A percentile compares a stretch with the other conserved stretches of the same genome.
Conservation (phyloP, 202 grass and related monocot genomes). For the Miscanthus sacchariflorus region DNA sequence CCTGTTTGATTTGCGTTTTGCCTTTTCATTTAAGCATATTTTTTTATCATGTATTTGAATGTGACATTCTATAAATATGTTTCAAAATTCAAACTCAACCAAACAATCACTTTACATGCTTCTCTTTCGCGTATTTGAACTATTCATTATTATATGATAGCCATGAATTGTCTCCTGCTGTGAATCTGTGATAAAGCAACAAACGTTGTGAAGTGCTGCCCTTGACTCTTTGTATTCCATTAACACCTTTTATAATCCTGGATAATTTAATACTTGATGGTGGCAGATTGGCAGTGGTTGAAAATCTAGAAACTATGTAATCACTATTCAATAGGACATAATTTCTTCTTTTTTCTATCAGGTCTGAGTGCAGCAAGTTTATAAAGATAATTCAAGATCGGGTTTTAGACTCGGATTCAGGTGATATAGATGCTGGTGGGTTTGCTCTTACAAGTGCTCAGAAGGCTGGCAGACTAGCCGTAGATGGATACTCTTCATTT, state of each 20-base stretch:
- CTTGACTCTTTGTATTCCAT: background rate
- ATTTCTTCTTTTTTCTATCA: conserved; percentile 47
- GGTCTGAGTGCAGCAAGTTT: conserved; percentile 68
- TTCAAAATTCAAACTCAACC: conserved; percentile 24
- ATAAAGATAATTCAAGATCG: conserved; percentile 79
- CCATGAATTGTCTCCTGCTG: background rate
- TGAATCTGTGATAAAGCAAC: conserved; percentile 12
- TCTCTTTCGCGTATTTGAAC: background rate
- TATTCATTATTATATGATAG: conserved; percentile 4
- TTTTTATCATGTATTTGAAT: conserved; percentile 5
- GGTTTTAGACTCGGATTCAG: conserved; percentile 55
- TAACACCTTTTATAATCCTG: conserved; percentile 11
- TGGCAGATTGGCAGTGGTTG: background rate
- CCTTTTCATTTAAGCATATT: conserved; percentile 9
- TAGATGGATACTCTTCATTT: conserved; percentile 52
- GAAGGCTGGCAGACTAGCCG: conserved; percentile 31
- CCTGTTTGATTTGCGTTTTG: background rate
- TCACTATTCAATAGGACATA: background rate
- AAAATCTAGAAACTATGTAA: conserved; percentile 25
- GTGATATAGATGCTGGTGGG: conserved; percentile 28
- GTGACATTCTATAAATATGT: conserved; percentile 3
- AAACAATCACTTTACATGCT: background rate
- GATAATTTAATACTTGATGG: conserved; percentile 19
- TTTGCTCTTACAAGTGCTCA: conserved; percentile 43
- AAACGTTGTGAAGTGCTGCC: conserved; percentile 1